Percentiles rank a stretch among this genome's conserved stretches.
Evolutionary conservation across 1,139 yeast species (phyloP).

Genomic region (Yamadazyma conglobata): DNA sequence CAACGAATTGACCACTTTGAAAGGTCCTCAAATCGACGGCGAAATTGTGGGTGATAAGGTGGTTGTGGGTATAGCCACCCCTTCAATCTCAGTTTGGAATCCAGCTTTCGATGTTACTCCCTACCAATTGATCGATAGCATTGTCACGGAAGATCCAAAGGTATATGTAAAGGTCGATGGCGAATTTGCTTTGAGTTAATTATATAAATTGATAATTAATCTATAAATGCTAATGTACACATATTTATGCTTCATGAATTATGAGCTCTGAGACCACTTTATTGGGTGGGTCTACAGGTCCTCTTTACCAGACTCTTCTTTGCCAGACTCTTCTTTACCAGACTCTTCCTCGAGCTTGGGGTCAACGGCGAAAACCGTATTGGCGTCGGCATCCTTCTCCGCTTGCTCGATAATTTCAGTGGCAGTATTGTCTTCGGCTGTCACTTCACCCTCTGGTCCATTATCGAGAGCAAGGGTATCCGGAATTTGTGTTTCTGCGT

Average conservation of each 20-base stretch:
- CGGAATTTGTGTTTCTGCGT: no score
- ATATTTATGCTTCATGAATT: no score
- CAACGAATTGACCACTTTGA: slow-evolving; percentile 70
- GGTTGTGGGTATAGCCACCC: slow-evolving; percentile 80
- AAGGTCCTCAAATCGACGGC: slow-evolving; percentile 53
- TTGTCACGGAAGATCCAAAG: slow-evolving; percentile 72
- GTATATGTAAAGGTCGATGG: slow-evolving; percentile 51
- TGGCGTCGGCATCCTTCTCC: slow-evolving; percentile 9
- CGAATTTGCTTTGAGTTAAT: slow-evolving; percentile 6
- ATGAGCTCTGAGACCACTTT: no score
- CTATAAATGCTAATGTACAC: slow-evolving; percentile 4
- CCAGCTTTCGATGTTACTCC: slow-evolving; percentile 97
- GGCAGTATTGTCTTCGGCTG: no score
- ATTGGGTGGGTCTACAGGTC: no score
- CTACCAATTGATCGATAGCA: slow-evolving; percentile 73
- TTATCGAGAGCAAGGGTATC: no score
- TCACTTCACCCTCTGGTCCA: no score
- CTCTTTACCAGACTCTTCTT: no score
- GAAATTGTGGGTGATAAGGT: slow-evolving; percentile 42
- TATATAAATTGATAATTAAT: slow-evolving; percentile 1
- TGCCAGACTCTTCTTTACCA: no score
- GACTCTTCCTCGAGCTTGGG: no score
- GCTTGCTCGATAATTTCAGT: no score
- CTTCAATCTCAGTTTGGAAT: slow-evolving; percentile 86
- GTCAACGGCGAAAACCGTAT: no score